These are phyloP conservation scores for Mycena filopes DNA, from an alignment of 768 basidiomycete species.

Conservation along the genomic window DNA sequence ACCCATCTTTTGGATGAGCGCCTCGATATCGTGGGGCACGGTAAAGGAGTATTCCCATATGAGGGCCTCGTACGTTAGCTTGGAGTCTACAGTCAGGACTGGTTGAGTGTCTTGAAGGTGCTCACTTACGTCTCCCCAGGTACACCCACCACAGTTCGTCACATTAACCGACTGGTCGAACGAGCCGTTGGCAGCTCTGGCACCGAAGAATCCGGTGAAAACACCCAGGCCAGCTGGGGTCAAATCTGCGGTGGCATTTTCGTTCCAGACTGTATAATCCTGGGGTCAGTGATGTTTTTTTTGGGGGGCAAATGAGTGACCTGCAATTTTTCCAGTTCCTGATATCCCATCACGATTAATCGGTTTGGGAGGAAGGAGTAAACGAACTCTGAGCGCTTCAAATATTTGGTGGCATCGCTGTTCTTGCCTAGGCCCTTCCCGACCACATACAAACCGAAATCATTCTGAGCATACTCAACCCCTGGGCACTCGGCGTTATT, in stretches of 20 bases:
- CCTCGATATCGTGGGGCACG: constrained; percentile 5
- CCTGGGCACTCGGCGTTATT: too few relatives aligned
- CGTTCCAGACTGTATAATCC: constrained; percentile 1
- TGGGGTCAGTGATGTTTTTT: neutral
- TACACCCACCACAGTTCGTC: constrained; percentile 9
- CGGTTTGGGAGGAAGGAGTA: neutral
- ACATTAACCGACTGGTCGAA: constrained; percentile 16
- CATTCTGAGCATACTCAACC: constrained; percentile 14
- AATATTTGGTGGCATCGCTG: constrained; percentile 4
- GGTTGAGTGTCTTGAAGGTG: too few relatives aligned
- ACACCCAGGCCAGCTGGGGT: neutral
- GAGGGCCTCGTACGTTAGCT: constrained; percentile 12
- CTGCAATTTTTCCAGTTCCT: constrained; percentile 14
- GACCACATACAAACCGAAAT: constrained; percentile 11
- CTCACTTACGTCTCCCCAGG: constrained; percentile 5
- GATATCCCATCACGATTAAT: neutral
- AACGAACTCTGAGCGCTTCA: constrained; percentile 7
- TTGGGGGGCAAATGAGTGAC: neutral
- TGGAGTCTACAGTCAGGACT: neutral
- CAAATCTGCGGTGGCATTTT: constrained; percentile 9
- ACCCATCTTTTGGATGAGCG: constrained; percentile 9
- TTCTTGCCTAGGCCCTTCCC: constrained; percentile 7
- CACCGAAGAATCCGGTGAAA: constrained; percentile 8
- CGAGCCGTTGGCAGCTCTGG: constrained; percentile 8
- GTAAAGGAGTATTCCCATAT: constrained; percentile 16